These are phyloP conservation scores for Hordeum pubiflorum DNA, from an alignment of 202 grass and related monocot species.

Conservation along the genomic window DNA sequence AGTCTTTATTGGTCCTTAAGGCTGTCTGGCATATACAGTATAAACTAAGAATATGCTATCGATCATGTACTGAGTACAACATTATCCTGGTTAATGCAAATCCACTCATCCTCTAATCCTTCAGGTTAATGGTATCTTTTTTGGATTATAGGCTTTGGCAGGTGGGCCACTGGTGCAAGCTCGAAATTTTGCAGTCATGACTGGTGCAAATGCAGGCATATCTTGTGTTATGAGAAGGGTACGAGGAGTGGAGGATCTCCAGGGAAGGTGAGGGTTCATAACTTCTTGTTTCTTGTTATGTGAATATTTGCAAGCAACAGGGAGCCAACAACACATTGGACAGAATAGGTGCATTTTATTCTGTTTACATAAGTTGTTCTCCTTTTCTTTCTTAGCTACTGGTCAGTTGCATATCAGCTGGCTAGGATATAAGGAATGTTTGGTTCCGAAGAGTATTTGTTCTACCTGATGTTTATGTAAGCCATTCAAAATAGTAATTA, in stretches of 20 bases:
- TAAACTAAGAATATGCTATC: background rate
- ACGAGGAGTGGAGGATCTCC: conserved; percentile 87
- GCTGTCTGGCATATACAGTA: background rate
- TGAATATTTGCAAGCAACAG: background rate
- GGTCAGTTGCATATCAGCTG: background rate
- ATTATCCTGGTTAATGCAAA: background rate
- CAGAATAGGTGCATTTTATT: background rate
- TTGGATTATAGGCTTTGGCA: conserved; percentile 63
- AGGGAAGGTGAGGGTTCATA: conserved; percentile 52
- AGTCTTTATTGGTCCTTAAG: background rate
- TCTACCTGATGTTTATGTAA: background rate
- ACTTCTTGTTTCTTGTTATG: background rate
- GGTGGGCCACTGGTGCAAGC: conserved; percentile 88
- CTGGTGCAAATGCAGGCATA: conserved; percentile 88
- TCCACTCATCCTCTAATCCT: background rate
- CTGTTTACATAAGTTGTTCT: background rate
- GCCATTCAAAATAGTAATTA: background rate
- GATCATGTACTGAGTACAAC: background rate
- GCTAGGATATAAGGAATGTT: background rate
- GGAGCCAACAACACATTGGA: background rate
- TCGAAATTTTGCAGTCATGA: conserved; percentile 95
- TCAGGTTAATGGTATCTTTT: background rate
- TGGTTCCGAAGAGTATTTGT: background rate
- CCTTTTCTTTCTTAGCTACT: background rate
- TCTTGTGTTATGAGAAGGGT: conserved; percentile 91